Evolutionary conservation across 345 rosid species (phyloP), one percentile per base, ranked within the genome.

Genomic region (Cardiospermum halicacabum): DNA sequence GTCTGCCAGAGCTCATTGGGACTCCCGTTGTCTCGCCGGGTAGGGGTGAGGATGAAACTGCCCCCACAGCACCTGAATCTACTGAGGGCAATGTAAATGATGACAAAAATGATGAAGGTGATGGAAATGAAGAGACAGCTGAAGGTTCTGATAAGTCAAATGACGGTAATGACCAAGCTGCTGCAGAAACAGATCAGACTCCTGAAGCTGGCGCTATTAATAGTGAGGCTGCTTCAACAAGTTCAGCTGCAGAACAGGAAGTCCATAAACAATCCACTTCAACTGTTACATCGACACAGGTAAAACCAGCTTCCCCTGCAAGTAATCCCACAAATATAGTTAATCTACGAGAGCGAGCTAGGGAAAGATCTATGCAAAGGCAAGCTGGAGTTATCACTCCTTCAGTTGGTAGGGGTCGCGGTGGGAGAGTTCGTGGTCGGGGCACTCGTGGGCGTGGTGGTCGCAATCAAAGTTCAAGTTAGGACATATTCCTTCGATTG

Each of bases 41-140:
- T 19, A 76, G 94, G 75, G 67, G 69, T 66, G 96, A 80, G 58
- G 85, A 80, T 12, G 84, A 77, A 49, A 60, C 69, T 71, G 37
- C 51, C 0, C 72, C 21, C 64, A 58, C 80, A 48, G 47, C 58
- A 55, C 67, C 57, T 3, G 97, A 85, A 62, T 11, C 50, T 25
- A 73, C 72, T 28, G 91, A 83, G 53, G 68, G 82, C 48, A 66
- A 77, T 5, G 39, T 67, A 36, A 82, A 72, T 64, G 92, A 85
- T 49, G 92, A 83, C 57, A 85, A 84, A 75, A 81, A 71, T 22
- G 91, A 87, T 56, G 96, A 84, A 48, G 84, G 78, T 62, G 91
- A 85, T 34, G 71, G 53, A 64, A 73, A 55, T 4, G 89, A 84
- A 55, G 86, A 75, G 40, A 34, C 58, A 34, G 49, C 65, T 2